phyloP scores from a whole-genome alignment of 208 protist genomes.

The Trypanosomatidae sp. region DNA sequence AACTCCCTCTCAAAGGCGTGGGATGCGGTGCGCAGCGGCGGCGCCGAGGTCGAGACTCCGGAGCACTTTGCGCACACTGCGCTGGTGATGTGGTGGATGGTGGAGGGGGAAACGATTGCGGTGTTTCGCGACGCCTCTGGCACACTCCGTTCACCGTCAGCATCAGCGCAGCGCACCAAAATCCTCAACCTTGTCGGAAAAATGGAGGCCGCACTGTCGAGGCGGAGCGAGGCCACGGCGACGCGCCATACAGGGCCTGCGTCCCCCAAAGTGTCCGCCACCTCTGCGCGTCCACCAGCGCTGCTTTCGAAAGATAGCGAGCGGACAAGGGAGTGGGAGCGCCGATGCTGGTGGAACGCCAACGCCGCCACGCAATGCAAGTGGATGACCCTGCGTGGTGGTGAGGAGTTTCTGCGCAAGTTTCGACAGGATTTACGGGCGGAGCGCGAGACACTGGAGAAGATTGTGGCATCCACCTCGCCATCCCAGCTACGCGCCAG shows the following conservation, averaged over 20 bases:
- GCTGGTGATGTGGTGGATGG: constrained; percentile 55
- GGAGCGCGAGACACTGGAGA: constrained; percentile 9
- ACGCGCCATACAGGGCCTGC: not conserved
- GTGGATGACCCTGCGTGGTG: constrained; percentile 20
- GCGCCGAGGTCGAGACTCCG: constrained; percentile 28
- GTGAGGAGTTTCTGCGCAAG: constrained; percentile 12
- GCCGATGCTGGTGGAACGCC: constrained; percentile 14
- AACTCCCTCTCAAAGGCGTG: constrained; percentile 42
- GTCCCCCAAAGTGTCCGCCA: too few relatives aligned
- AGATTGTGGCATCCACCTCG: constrained; percentile 1
- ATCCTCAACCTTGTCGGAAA: not conserved
- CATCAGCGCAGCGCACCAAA: not conserved
- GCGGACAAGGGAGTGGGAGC: constrained; percentile 5
- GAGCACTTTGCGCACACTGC: constrained; percentile 41
- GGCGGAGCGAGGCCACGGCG: not conserved
- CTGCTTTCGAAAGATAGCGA: too few relatives aligned
- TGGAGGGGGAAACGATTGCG: constrained; percentile 30
- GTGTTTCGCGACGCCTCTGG: not conserved
- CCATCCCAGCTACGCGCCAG: not conserved
- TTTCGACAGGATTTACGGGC: not conserved
- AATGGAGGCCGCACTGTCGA: constrained; percentile 1
- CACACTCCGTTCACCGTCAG: not conserved
- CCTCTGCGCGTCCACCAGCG: too few relatives aligned
- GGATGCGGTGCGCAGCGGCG: constrained; percentile 49
- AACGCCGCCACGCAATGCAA: constrained; percentile 9